Evolutionary conservation across 176 grass and related monocot genomes (phyloP), one percentile per base, ranked within the genome.

Genomic region (Musa itinerans): DNA sequence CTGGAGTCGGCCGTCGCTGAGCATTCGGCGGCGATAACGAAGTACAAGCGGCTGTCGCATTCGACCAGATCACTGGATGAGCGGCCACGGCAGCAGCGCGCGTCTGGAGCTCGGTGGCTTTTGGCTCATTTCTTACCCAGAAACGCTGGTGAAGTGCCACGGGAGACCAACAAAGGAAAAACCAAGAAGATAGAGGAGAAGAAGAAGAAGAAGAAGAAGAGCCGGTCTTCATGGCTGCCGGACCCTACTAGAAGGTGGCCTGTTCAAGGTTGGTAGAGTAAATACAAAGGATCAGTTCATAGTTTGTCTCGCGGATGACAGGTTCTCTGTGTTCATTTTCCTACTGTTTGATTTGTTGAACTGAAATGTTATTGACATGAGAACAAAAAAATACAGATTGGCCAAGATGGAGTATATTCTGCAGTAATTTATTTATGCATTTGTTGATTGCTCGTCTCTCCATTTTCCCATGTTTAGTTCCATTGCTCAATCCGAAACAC

Each of bases 191-290:
- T 1, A 5, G 4, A 43, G n/a, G 7, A 54, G 13, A 69, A 15
- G 66, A 68, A 48, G 26, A 43, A 5, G 53, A 26, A 56, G 22
- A 73, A 26, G 23, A 74, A 57, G 53, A 57, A 56, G 15, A 29
- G 23, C 1, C 8, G 50, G 53, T 27, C 72, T 55, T 56, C 52
- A 14, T 74, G 72, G 72, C 53, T 74, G 52, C 72, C 72, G 24
- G 72, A 74, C 53, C 72, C 53, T 27, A 24, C 55, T 2, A 58
- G 53, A 53, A 54, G 72, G 53, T 74, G 72, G 72, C 72, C 53
- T 16, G 53, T 74, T 74, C 72, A 74, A 27, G 72, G 72, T 7
- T 74, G 72, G 72, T 74, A 74, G 53, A 17, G 3, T 22, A 22
- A 3, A 5, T 1, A 65, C 25, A 15, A 11, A 68, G 25, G 34